Evolutionary conservation across 176 grass and related monocot species (phyloP).

Genomic region (Oryza nivara): DNA sequence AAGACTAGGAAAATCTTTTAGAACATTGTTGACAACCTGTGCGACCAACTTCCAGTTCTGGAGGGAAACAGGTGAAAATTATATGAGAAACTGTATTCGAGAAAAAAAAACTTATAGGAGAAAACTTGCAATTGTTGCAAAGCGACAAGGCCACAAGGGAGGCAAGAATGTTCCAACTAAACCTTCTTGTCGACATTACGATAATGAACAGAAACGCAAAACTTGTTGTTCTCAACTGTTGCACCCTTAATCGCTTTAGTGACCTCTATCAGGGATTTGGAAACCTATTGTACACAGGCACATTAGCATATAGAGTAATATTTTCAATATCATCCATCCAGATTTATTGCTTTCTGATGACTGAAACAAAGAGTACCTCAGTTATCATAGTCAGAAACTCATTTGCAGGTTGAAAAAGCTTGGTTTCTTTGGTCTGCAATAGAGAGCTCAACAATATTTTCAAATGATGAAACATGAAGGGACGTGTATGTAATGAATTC

Average conservation of each 20-base stretch:
- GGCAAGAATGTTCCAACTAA: background rate
- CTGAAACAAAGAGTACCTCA: constrained; percentile 44
- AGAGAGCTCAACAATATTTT: background rate
- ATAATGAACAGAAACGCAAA: constrained; percentile 78
- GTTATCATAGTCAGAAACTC: constrained; percentile 75
- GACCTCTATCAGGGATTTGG: constrained; percentile 53
- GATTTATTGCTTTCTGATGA: background rate
- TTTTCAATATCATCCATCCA: background rate
- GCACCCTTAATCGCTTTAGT: constrained; percentile 58
- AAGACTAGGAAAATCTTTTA: constrained; percentile 53
- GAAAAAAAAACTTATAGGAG: background rate
- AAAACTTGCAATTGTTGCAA: background rate
- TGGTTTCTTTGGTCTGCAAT: constrained; percentile 48
- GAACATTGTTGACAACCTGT: constrained; percentile 39
- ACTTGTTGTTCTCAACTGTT: constrained; percentile 74
- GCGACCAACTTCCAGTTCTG: constrained; percentile 59
- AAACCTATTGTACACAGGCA: constrained; percentile 27
- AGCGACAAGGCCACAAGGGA: background rate
- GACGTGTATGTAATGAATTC: background rate
- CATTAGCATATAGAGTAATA: background rate
- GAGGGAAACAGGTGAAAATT: background rate
- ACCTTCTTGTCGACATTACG: constrained; percentile 67
- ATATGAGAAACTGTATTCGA: background rate
- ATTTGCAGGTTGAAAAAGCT: constrained; percentile 71
- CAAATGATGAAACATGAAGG: background rate